These are phyloP conservation scores for Xylariales sp. DNA, from an alignment of 2,329 filamentous ascomycete species.

Conservation along the genomic window DNA sequence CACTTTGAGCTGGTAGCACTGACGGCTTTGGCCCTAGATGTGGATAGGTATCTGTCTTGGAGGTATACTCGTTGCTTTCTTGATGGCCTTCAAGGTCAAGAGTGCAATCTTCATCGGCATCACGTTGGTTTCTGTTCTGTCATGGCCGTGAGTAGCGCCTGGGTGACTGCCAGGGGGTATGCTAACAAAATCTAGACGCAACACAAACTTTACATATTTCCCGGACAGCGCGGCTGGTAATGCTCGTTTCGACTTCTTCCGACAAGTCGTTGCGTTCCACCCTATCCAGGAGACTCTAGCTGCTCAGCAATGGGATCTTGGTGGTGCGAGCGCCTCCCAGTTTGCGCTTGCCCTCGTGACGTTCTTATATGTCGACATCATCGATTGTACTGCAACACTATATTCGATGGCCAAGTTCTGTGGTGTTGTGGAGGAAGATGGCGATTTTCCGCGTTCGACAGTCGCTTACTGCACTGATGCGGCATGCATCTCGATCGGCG, in stretches of 20 bases:
- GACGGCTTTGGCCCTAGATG: too few relatives aligned
- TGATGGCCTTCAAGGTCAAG: slow-evolving; percentile 76
- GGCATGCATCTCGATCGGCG: slow-evolving; percentile 65
- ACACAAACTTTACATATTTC: slow-evolving; percentile 69
- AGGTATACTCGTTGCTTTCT: slow-evolving; percentile 71
- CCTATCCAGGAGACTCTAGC: slow-evolving; percentile 61
- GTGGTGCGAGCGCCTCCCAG: slow-evolving; percentile 48
- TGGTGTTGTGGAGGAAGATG: slow-evolving; percentile 59
- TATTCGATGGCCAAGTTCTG: slow-evolving; percentile 80
- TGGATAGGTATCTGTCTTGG: slow-evolving; percentile 84
- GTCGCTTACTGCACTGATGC: slow-evolving; percentile 73
- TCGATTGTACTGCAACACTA: slow-evolving; percentile 71
- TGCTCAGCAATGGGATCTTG: slow-evolving; percentile 62
- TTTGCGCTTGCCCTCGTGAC: slow-evolving; percentile 70
- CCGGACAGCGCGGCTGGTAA: slow-evolving; percentile 62
- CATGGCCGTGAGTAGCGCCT: slow-evolving; percentile 59
- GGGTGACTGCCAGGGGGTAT: slow-evolving; percentile 7
- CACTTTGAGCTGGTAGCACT: too few relatives aligned
- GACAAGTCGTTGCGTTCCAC: slow-evolving; percentile 65
- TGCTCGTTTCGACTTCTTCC: slow-evolving; percentile 66
- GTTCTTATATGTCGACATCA: slow-evolving; percentile 75
- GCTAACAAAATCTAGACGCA: slow-evolving; percentile 39
- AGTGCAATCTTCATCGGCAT: slow-evolving; percentile 73
- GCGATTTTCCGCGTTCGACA: slow-evolving; percentile 83
- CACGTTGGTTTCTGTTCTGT: slow-evolving; percentile 65